A percentile compares a stretch with the other conserved stretches of the same genome.
These are phyloP conservation scores for Rhododendron vialii DNA, from an alignment of 148 eudicot genomes.

Conservation along the genomic window DNA sequence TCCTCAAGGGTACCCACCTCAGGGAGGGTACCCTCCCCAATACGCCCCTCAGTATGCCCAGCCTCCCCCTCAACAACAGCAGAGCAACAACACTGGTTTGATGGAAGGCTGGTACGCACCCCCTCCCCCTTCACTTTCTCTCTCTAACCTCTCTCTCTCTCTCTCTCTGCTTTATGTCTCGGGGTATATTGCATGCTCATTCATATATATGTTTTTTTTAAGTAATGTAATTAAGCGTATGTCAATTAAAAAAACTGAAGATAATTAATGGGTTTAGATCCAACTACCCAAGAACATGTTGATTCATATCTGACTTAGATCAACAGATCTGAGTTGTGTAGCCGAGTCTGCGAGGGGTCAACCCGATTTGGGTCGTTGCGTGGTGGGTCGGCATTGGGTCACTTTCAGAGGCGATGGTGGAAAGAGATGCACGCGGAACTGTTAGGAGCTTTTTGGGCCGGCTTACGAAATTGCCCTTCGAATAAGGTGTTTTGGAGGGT, in stretches of 20 bases:
- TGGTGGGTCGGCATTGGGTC: background rate
- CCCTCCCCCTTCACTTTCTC: background rate
- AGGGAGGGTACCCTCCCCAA: conserved; percentile 18
- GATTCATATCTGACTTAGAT: conserved; percentile 8
- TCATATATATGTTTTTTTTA: background rate
- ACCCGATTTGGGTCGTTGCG: background rate
- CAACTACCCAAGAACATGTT: background rate
- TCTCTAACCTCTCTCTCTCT: background rate
- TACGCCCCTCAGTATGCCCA: conserved; percentile 31
- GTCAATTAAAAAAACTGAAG: background rate
- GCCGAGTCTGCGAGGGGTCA: background rate
- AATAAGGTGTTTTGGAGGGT: background rate
- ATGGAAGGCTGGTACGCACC: conserved; percentile 61
- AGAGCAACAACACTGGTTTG: conserved; percentile 25
- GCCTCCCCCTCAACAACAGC: conserved; percentile 50
- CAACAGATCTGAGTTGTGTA: conserved; percentile 10
- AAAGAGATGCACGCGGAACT: background rate
- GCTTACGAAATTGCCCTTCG: background rate
- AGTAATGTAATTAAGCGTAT: background rate
- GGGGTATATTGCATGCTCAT: background rate
- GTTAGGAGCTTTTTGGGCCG: background rate
- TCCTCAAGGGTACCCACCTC: conserved; percentile 24
- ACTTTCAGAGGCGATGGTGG: background rate
- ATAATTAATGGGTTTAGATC: background rate
- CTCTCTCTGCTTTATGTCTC: background rate